Evolutionary conservation across 352 stramenopile genomes (phyloP).

Genomic region (Phytopythium chamaehyphon): DNA sequence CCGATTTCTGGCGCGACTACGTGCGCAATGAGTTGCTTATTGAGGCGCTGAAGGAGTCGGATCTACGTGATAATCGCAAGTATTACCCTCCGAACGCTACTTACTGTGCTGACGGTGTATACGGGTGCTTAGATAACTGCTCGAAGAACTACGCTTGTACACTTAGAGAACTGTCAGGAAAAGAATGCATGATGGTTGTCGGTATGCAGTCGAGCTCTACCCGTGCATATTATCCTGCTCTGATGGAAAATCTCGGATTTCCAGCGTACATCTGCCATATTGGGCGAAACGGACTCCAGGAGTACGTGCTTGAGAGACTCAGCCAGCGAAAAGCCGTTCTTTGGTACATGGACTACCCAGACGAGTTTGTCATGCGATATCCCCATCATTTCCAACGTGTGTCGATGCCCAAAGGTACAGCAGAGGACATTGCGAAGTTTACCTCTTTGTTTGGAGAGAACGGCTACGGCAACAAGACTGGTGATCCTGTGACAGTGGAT

Average conservation of each 20-base stretch:
- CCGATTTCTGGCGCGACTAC: conserved; percentile 44
- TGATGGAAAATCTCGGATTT: conserved; percentile 31
- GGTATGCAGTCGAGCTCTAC: conserved; percentile 24
- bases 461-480: conserved; percentile 28
- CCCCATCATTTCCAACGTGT: conserved; percentile 24
- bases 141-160: conserved; percentile 32
- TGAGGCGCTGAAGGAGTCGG: conserved; percentile 1
- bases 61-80: conserved; percentile 8
- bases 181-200: conserved; percentile 27
- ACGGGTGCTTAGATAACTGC: conserved; percentile 34
- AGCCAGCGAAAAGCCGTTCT: conserved; percentile 13
- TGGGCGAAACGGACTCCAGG: conserved; percentile 10
- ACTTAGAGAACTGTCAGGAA: conserved; percentile 12
- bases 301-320: conserved; percentile 14
- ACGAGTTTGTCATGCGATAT: conserved; percentile 29
- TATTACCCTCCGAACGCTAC: conserved; percentile 17
- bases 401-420: conserved; percentile 22
- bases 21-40: conserved; percentile 25
- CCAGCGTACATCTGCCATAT: conserved; percentile 42
- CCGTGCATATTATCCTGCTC: conserved; percentile 19
- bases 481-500: conserved; percentile 34
- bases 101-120: conserved; percentile 17
- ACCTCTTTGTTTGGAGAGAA: conserved; percentile 30
- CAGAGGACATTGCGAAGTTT: conserved; percentile 4
- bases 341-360: conserved; percentile 51